Evolutionary conservation across 345 rosid species (phyloP), one percentile per base, ranked within the genome.

Genomic region (Hypericum androsaemum): DNA sequence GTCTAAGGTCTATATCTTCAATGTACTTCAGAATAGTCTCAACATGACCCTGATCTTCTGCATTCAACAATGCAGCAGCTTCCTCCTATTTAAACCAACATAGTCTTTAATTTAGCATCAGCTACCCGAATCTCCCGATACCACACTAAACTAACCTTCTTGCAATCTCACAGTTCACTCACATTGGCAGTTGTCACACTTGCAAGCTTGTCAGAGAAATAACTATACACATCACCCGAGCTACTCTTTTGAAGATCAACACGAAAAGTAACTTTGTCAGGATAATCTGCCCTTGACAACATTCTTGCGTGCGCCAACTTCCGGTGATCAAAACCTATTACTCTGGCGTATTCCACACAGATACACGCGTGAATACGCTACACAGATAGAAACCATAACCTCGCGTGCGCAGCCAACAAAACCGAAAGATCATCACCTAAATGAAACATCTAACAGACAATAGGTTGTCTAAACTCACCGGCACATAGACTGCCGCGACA

Each of bases 241-340:
- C 89, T 84, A 70, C 94, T 79, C 79, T 71, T 76, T 68, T 82
- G 88, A 51, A 60, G 44, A 71, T 83, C 80, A 56, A 66, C 67
- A 67, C 57, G 46, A 49, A 79, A 43, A 40, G 56, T 53, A 45
- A 79, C 66, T 59, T 62, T 65, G 61, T 64, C 73, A 0, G 52
- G 60, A 65, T 46, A 44, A 61, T 63, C 71, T 42, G 63, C 53
- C 3, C 16, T 9, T 10, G 64, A 64, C 7, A 60, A 50, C 59
- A 78, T 37, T 13, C 43, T 64, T 3, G 76, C 16, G 58, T 69
- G 57, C 56, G 58, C 69, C 7, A 78, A 72, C 54, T 77, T 82
- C 35, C 92, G 81, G 59, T 90, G 96, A 79, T 90, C 95, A 57
- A 87, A 87, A 7, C 83, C 80, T 48, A 82, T 69, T 50, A 84